phyloP scores from a whole-genome alignment of 148 eudicot species.

The Fagopyrum esculentum region DNA sequence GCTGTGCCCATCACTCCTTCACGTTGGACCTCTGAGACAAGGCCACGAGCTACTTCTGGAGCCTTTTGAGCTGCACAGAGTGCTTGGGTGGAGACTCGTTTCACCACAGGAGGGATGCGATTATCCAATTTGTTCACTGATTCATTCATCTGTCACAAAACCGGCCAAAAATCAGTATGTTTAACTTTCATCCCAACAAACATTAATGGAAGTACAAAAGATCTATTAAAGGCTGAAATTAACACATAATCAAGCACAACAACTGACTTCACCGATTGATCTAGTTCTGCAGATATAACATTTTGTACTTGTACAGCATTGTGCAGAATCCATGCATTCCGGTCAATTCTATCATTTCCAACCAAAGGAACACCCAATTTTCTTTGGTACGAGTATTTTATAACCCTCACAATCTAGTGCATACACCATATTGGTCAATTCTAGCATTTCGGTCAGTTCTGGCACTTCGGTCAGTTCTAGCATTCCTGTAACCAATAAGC shows the following conservation, averaged over 20 bases:
- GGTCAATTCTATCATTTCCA: background rate
- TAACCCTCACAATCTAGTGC: too few species aligned
- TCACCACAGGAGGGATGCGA: conserved; percentile 54
- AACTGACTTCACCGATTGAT: background rate
- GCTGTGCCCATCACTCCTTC: conserved; percentile 63
- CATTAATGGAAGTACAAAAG: background rate
- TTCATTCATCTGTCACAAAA: conserved; percentile 58
- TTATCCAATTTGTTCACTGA: conserved; percentile 54
- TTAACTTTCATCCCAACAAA: background rate
- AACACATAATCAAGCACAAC: background rate
- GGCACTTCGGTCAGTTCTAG: too few species aligned
- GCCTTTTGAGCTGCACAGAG: conserved; percentile 60
- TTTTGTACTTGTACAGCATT: background rate
- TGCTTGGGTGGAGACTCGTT: conserved; percentile 54
- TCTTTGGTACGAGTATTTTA: too few species aligned
- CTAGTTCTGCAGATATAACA: background rate
- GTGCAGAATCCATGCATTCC: background rate
- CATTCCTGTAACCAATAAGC: too few species aligned
- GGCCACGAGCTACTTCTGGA: conserved; percentile 59
- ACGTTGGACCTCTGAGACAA: conserved; percentile 61
- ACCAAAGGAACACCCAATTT: background rate
- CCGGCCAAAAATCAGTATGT: background rate
- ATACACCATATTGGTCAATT: too few species aligned
- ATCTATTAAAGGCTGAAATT: background rate
- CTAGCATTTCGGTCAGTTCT: too few species aligned